Percentiles rank a stretch among this genome's conserved stretches.
phyloP scores from a whole-genome alignment of 306 rosid species.

The Prunus mongolica region DNA sequence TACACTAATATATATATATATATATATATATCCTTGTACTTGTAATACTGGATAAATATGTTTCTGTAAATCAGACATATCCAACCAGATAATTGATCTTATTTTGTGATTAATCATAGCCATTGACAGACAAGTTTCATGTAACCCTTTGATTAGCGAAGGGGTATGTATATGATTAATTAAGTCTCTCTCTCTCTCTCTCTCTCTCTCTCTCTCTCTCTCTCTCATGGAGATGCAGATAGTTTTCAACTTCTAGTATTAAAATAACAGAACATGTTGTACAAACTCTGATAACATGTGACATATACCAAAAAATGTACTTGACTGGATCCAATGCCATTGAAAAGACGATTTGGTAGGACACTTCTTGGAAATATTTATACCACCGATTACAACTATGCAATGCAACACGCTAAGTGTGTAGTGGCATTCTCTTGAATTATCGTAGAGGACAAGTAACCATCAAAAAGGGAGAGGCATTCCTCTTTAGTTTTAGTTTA shows the following conservation, averaged over 20 bases:
- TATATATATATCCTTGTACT: too few relatives aligned
- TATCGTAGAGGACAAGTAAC: too few relatives aligned
- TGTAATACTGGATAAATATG: not conserved
- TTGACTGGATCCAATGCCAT: not conserved
- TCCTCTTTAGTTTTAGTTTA: too few relatives aligned
- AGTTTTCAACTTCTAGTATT: not conserved
- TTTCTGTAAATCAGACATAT: not conserved
- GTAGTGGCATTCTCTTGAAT: not conserved
- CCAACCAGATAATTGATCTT: not conserved
- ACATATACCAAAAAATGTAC: not conserved
- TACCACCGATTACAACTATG: not conserved
- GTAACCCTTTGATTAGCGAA: conserved; percentile 1
- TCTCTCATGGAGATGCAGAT: not conserved
- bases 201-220: not conserved
- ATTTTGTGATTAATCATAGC: not conserved
- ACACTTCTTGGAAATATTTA: conserved; percentile 10
- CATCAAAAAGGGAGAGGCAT: too few relatives aligned
- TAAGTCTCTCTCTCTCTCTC: not conserved
- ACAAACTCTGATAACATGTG: conserved; percentile 16
- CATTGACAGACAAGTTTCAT: not conserved
- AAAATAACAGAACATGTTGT: not conserved
- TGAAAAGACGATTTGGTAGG: not conserved
- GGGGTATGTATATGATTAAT: not conserved
- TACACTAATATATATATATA: not conserved
- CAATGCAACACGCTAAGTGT: not conserved